phyloP scores from a whole-genome alignment of 257 asterid species.

The Marsdenia floribunda region DNA sequence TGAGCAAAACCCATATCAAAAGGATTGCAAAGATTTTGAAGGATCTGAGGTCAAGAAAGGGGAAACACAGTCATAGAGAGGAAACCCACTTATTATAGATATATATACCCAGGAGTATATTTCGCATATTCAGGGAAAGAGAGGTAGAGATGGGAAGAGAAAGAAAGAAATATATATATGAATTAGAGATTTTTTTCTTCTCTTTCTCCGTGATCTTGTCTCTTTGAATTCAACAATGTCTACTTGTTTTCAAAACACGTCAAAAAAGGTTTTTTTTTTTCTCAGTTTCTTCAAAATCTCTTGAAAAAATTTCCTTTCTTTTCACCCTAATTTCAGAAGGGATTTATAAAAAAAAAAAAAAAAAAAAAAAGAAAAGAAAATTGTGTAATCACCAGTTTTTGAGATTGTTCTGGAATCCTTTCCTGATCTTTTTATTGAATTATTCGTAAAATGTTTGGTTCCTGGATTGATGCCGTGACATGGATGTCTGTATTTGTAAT shows the following conservation, averaged over 20 bases:
- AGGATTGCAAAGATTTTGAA: constrained; percentile 23
- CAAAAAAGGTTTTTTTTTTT: constrained; percentile 11
- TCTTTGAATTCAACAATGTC: constrained; percentile 26
- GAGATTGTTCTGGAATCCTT: constrained; percentile 9
- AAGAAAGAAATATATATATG: no score
- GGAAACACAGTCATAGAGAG: constrained; percentile 15
- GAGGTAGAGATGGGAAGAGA: constrained; percentile 37
- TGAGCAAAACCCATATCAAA: constrained; percentile 28
- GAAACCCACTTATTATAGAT: constrained; percentile 15
- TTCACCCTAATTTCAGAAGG: not conserved
- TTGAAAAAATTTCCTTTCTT: not conserved
- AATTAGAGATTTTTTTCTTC: constrained; percentile 29
- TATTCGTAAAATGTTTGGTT: constrained; percentile 3
- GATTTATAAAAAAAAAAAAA: not conserved
- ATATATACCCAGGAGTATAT: constrained; percentile 13
- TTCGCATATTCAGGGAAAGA: constrained; percentile 25
- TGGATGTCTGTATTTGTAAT: not conserved
- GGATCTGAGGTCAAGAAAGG: constrained; percentile 31
- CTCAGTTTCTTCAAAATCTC: constrained; percentile 6
- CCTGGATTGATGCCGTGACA: constrained; percentile 24
- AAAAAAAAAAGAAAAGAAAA: not conserved
- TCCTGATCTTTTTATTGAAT: constrained; percentile 11
- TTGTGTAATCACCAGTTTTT: not conserved
- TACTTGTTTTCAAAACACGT: constrained; percentile 22
- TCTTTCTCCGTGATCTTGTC: constrained; percentile 30